Percentiles rank a stretch among this genome's conserved stretches.
Conservation (phyloP, 2,329 filamentous ascomycete genomes). For the Trichoderma guizhouense region DNA sequence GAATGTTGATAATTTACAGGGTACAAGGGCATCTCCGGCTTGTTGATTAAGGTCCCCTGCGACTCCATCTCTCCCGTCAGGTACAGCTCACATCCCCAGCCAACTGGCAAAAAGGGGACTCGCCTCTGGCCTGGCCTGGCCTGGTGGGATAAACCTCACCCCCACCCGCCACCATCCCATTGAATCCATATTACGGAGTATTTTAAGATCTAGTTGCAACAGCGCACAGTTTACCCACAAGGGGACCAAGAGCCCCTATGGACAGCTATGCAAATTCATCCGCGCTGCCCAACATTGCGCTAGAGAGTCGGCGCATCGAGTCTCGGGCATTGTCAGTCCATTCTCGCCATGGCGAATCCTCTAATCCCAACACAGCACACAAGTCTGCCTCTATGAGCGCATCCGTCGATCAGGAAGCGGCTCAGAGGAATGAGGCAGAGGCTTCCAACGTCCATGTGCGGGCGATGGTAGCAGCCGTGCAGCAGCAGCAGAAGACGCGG, state of each 20-base stretch:
- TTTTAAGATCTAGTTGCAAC: conserved; percentile 5
- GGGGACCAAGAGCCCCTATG: not conserved
- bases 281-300: not conserved
- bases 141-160: not conserved
- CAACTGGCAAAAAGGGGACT: conserved; percentile 2
- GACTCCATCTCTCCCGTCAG: not conserved
- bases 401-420: conserved; percentile 31
- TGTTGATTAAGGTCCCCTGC: conserved; percentile 3
- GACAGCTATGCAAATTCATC: not conserved
- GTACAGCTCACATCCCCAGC: not conserved
- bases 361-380: conserved; percentile 48
- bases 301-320: not conserved
- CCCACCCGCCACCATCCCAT: not conserved
- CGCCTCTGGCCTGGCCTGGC: not conserved
- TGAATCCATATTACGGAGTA: not conserved
- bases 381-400: too few species aligned
- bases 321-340: not conserved
- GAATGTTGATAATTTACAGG: not conserved
- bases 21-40: not conserved
- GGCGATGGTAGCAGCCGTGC: conserved; percentile 31
- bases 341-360: not conserved
- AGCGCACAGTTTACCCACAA: not conserved
- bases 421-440: conserved; percentile 32
- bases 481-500: conserved; percentile 53
- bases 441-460: conserved; percentile 21